Evolutionary conservation across 495 filamentous ascomycete genomes (phyloP), one percentile per base, ranked within the genome.

Genomic region (Daldinia caldariorum): DNA sequence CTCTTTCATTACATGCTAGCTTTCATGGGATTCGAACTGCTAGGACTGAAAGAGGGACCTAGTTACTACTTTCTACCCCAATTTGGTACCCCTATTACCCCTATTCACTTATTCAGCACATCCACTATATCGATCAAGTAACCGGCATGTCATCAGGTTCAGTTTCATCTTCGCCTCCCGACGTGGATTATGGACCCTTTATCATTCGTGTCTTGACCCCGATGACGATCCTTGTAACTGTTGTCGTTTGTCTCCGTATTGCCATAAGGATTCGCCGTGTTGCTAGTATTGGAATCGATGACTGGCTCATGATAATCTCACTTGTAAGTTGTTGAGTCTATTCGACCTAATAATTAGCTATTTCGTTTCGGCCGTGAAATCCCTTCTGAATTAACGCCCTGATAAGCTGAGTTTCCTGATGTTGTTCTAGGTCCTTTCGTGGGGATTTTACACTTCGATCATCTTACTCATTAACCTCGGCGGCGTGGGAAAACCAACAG

Each of bases 361-460:
- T 22, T 18, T 18, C 8, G 20, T 4, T 13, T 37, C 2, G 6
- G 9, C 16, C 6, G 7, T 0, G n/a, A 18, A 8, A 10, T 8
- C 16, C 18, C 41, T 45, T 45, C 3, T 4, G 4, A 20, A 10
- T 4, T 47, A 22, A 22, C 2, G 4, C 18, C 0, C 18, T 12
- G 16, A 3, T 6, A 47, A 22, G 20, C 43, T 22, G 26, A 13
- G 14, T 1, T 47, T 22, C 4, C 43, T 1, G 10, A 47, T 1
- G 22, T 20, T 45, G 41, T 45, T 18, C 39, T 45, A 45, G 41
- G 41, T 45, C n/a, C 8, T 47, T 47, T 47, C 43, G 8, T 47
- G 43, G 43, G 18, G 16, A 3, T 20, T 20, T 18, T 22, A 47
- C 3, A 9, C 43, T 47, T 9, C 10, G 18, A 2, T 47, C 3